Conservation (phyloP, 352 stramenopile species). For the Phytopythium chamaehyphon region DNA sequence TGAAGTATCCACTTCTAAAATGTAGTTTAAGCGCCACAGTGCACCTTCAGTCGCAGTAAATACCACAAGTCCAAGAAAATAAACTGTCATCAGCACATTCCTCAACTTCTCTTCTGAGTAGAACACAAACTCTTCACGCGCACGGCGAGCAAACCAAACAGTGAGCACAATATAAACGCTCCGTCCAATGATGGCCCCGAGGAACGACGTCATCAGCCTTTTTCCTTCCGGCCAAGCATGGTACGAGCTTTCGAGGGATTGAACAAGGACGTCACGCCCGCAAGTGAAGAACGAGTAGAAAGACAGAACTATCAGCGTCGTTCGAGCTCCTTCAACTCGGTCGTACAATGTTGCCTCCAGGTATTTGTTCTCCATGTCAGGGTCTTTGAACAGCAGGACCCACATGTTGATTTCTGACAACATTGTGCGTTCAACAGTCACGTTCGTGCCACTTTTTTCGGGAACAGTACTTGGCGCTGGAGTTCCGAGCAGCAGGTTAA, state of each 20-base stretch:
- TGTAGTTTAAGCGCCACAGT: slow-evolving; percentile 59
- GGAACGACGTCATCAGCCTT: slow-evolving; percentile 23
- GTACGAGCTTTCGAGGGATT: slow-evolving; percentile 32
- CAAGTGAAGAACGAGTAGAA: slow-evolving; percentile 63
- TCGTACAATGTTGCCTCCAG: slow-evolving; percentile 56
- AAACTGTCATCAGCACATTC: slow-evolving; percentile 56
- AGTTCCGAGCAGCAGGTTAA: slow-evolving; percentile 50
- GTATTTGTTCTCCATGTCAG: slow-evolving; percentile 74
- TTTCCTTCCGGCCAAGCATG: slow-evolving; percentile 35
- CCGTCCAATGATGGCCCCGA: slow-evolving; percentile 31
- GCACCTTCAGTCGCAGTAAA: slow-evolving; percentile 45
- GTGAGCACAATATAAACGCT: slow-evolving; percentile 22
- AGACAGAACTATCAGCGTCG: slow-evolving; percentile 47
- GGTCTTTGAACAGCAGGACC: slow-evolving; percentile 62
- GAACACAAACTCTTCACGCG: slow-evolving; percentile 43
- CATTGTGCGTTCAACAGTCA: slow-evolving; percentile 55
- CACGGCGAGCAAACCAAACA: slow-evolving; percentile 23
- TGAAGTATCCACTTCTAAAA: slow-evolving; percentile 54
- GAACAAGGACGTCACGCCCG: slow-evolving; percentile 53
- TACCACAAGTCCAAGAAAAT: slow-evolving; percentile 47
- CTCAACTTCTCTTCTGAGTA: slow-evolving; percentile 60
- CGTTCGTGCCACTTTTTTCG: slow-evolving; percentile 11
- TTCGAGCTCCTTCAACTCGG: slow-evolving; percentile 60
- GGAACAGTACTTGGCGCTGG: slow-evolving; percentile 18
- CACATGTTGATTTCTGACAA: slow-evolving; percentile 50